Evolutionary conservation across 441 rosid species (phyloP).

Genomic region (Mallotus repandus): DNA sequence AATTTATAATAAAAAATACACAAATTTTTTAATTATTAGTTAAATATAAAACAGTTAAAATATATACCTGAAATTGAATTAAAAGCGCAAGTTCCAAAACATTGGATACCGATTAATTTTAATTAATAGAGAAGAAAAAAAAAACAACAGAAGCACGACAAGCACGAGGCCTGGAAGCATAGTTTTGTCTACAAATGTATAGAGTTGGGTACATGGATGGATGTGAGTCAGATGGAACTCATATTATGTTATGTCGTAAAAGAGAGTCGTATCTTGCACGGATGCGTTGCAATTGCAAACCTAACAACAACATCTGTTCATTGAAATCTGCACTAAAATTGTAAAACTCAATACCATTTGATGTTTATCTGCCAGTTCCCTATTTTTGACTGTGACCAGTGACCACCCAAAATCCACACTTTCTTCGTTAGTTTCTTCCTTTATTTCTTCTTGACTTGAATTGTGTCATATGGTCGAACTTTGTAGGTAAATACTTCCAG

Average conservation of each 20-base stretch:
- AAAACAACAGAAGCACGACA: neutral
- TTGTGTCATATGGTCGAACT: neutral
- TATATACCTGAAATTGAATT: no score
- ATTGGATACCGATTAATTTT: neutral
- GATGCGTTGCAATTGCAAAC: no score
- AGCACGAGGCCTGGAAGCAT: neutral
- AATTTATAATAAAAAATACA: no score
- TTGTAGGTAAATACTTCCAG: no score
- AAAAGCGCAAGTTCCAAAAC: neutral
- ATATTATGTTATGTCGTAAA: no score
- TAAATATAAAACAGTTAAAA: no score
- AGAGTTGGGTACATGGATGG: neutral
- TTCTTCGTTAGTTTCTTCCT: neutral
- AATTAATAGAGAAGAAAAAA: neutral
- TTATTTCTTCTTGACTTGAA: neutral
- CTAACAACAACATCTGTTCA: no score
- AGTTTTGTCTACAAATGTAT: neutral
- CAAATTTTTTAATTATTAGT: no score
- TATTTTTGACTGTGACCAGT: neutral
- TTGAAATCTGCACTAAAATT: no score
- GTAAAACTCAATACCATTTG: neutral
- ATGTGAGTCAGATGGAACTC: neutral
- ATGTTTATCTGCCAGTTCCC: neutral
- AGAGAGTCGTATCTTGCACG: no score
- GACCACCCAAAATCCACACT: neutral